Evolutionary conservation across 441 rosid genomes (phyloP).

Genomic region (Melastoma candidum): DNA sequence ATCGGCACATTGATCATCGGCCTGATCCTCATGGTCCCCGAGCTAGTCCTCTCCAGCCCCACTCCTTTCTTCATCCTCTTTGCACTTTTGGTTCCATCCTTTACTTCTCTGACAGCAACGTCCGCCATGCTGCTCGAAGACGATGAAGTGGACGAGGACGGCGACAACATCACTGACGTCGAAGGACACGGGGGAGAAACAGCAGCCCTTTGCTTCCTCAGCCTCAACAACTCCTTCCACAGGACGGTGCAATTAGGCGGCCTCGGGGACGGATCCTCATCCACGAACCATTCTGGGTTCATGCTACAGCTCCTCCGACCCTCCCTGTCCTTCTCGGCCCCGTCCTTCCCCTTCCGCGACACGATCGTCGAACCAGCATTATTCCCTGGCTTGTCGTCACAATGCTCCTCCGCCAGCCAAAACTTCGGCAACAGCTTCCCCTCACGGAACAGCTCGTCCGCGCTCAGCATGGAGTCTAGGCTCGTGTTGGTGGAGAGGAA

Average conservation of each 20-base stretch:
- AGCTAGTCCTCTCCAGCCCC: slow-evolving; percentile 15
- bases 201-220: slow-evolving; percentile 10
- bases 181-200: slow-evolving; percentile 7
- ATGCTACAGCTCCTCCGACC: slow-evolving; percentile 1
- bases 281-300: slow-evolving; percentile 11
- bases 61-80: slow-evolving; percentile 14
- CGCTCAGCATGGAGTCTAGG: slow-evolving; percentile 45
- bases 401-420: slow-evolving; percentile 31
- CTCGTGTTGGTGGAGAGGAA: slow-evolving; percentile 50
- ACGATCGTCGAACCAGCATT: too few relatives aligned
- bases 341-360: slow-evolving; percentile 16
- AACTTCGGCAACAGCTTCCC: slow-evolving; percentile 70
- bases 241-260: slow-evolving; percentile 16
- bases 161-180: neutral
- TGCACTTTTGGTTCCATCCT: slow-evolving; percentile 2
- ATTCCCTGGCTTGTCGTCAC: neutral
- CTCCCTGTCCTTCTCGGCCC: slow-evolving; percentile 20
- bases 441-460: slow-evolving; percentile 78
- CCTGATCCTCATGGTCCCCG: slow-evolving; percentile 16
- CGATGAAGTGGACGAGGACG: slow-evolving; percentile 12
- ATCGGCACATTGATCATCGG: slow-evolving; percentile 17
- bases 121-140: slow-evolving; percentile 12
- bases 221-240: slow-evolving; percentile 17
- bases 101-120: neutral
- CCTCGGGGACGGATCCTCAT: slow-evolving; percentile 16